Evolutionary conservation across 352 stramenopile genomes (phyloP), one percentile per base, ranked within the genome.

Genomic region (Labyrinthula sp.): DNA sequence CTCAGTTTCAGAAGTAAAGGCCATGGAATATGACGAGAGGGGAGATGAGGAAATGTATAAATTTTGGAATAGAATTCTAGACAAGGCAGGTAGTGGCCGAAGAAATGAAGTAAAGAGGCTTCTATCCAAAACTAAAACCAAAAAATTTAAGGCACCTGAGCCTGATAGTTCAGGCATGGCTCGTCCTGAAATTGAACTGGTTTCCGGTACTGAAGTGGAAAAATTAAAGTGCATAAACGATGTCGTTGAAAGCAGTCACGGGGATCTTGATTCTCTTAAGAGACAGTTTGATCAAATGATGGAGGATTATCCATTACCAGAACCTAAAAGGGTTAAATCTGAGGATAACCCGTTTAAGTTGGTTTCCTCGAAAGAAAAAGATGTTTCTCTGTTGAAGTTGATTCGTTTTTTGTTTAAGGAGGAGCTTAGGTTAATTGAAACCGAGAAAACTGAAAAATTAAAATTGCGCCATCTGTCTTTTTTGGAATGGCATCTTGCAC

Each of bases 401-500:
- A n/a, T n/a, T n/a, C n/a, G n/a, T n/a, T n/a, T 52, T 15, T 28
- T 35, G 8, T 22, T 52, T 5, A 31, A 52, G 26, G 10, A 9
- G 3, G 43, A 31, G 26, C 26, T 52, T 0, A 35, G 43, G 18
- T 9, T 34, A 23, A 36, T 52, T 18, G 7, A 35, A 6, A 24
- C 20, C 3, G 21, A 8, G 9, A 10, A 21, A 8, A 23, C n/a
- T 0, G 18, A 38, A 3, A 40, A 21, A 2, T 10, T 41, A 3
- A 40, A 41, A 14, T 24, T 29, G 8, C 31, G 43, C 23, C 25
- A 29, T 15, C 20, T 31, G 25, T 34, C 28, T 8, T 30, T 58
- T 1, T 20, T 57, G 15, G 21, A 45, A 5, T 58, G 49, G 49
- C 49, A 58, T 38, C 34, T 54, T 15, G 18, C 40, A 4, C 45